Base-by-base conservation (phyloP, 2,329 filamentous ascomycete genomes). In the Hortaea werneckii region DNA sequence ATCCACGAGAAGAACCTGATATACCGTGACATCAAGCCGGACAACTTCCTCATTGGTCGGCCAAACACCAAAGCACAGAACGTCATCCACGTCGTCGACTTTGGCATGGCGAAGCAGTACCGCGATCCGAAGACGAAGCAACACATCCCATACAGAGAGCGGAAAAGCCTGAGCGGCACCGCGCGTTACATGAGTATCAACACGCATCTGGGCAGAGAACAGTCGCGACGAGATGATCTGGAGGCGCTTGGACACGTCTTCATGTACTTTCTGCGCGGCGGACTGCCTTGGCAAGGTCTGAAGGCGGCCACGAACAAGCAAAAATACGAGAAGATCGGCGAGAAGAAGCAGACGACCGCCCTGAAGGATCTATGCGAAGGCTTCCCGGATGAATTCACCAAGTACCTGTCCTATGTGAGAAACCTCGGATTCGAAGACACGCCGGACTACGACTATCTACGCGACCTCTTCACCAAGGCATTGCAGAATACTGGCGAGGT, bases 171-270 rank as follows among this genome's bases (percentile, higher is more conserved):
- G 50, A 96, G 90, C 4, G 92, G 92, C 52, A 98, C 92, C 47
- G 92, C 92, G 52, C 80, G 92, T 65, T 98, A 98, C 70, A 96
- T 96, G 92, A 94, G 87, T 72, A 96, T 98, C 79, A 98, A 98
- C 71, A 98, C 92, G 46, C 92, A 98, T 75, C 71, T 96, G 55
- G 92, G 92, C 44, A 82, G 92, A 49, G 92, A 98, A 66, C 92
- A 98, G 67, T 96, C 90, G 47, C 82, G 92, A 64, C 78, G 92
- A 68, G 92, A 98, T 66, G 92, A 98, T 66, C 75, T 98, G 49
- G 92, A 98, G 70, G 92, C 92, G 10, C 65, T 83, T 8, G 79
- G 79, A 13, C 79, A 83, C 59, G 79, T 83, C 42, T 83, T 83
- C 64, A 79, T 83, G 76, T 83, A 83, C 66, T 82, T 83, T 66